Base-by-base conservation (phyloP, 441 rosid species). In the Macaranga tanarius region DNA sequence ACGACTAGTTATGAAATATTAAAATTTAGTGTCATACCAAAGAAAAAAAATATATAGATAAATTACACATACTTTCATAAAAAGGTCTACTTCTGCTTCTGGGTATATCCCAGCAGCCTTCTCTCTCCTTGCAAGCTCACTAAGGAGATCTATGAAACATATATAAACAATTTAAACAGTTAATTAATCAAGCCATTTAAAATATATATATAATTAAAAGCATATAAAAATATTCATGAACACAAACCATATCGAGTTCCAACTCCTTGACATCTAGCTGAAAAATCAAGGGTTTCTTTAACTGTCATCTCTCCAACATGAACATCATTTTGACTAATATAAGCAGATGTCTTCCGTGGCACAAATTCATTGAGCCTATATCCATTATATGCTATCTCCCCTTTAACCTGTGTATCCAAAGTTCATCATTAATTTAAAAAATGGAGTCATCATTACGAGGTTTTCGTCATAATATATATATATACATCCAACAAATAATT, bases 241-340 rank as follows among this genome's bases (percentile, higher is more conserved):
- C 48, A 57, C 34, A 62, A 70, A 76, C 79, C 79, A n/a, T 65
- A 52, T 58, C 79, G 44, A 59, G 65, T 65, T 12, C 79, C 79
- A 40, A 71, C n/a, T 5, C 79, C 79, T 10, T 65, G 75, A 25
- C 79, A 76, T 26, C 75, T 71, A n/a, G 75, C 75, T 5, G 75
- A 76, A 54, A 76, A 76, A 71, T 76, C 79, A 0, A 76, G 12
- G 5, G 79, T 76, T 66, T 76, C 79, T 76, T 71, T 76, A 2
- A 76, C 79, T 0, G 79, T 76, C 79, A 76, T 70, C 10, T 57
- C 79, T 47, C 72, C 75, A 17, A 71, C 63, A 59, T 76, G 79
- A 59, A 76, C 62, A 65, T 76, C 79, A 71, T 76, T 70, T 71
- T 76, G 79, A 44, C 79, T 76, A 25, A 76, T 71, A 60, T 76